Base-by-base conservation (phyloP, 352 stramenopile genomes). In the Phytophthora pini region DNA sequence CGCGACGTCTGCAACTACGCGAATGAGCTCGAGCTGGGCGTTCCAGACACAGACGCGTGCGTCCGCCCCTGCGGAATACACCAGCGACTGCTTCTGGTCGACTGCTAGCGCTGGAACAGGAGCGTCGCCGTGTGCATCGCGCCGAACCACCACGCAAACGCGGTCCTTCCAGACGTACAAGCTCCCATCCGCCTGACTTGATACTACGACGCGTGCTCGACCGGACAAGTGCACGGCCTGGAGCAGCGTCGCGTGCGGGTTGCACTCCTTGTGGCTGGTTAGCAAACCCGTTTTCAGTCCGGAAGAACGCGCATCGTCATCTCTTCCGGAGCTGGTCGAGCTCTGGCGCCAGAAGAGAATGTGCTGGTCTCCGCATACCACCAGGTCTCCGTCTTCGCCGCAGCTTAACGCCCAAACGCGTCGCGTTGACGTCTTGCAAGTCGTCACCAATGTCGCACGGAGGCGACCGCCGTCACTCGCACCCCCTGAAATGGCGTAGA, bases 151-250 rank as follows among this genome's bases (percentile, higher is more conserved):
- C 11, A 89, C 68, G 46, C 82, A 91, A 11, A 87, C 67, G 2
- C 84, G 74, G 8, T 82, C 84, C 54, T 90, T 93, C 85, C 87
- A 95, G 20, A 88, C 61, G 45, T 90, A 89, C 11, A 95, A 65
- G 55, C 78, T 89, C 1, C 87, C 87, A 26, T 93, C 84, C 0
- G 72, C 62, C 56, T 93, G 83, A 15, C 70, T 89, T 5, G 85
- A 91, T 20, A 89, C 70, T 2, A 92, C 73, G n/a, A 65, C 52
- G 11, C 79, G 77, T 12, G 82, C 53, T 39, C 79, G 79, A 13
- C 74, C 67, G 36, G 67, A 40, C n/a, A 90, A 60, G 49, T 79
- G 66, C 0, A 40, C 61, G 17, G 65, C 55, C 6, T 75, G 68
- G 5, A 87, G 65, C 6, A 94, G 56, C 11, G 72, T 87, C 9